Evolutionary conservation across 1,139 yeast genomes (phyloP).

Genomic region (Diutina mesorugosa): DNA sequence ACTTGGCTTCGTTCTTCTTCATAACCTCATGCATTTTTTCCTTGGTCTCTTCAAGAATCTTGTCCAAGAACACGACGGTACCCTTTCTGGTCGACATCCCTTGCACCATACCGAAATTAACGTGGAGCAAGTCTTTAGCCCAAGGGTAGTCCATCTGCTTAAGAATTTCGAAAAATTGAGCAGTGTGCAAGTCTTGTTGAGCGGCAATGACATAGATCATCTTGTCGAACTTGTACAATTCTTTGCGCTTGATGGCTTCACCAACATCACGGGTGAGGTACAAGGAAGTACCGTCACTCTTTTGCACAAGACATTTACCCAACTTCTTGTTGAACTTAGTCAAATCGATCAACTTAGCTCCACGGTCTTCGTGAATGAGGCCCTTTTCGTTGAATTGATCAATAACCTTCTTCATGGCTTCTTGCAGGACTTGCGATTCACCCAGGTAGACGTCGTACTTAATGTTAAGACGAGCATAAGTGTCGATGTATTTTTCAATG

Average conservation of each 20-base stretch:
- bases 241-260: constrained; percentile 86
- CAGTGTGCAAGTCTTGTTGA: constrained; percentile 91
- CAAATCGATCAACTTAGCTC: constrained; percentile 83
- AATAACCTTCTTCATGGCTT: constrained; percentile 56
- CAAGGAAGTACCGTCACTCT: constrained; percentile 90
- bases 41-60: constrained; percentile 86
- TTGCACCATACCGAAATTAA: constrained; percentile 94
- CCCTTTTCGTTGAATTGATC: constrained; percentile 52
- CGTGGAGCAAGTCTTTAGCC: constrained; percentile 70
- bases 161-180: constrained; percentile 89
- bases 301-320: constrained; percentile 89
- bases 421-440: constrained; percentile 84
- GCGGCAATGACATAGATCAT: constrained; percentile 92
- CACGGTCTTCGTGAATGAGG: constrained; percentile 75
- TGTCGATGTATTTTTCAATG: constrained; percentile 71
- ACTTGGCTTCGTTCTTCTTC: constrained; percentile 86
- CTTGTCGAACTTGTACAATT: constrained; percentile 78
- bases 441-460: constrained; percentile 84
- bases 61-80: constrained; percentile 93
- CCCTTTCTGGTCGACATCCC: constrained; percentile 99
- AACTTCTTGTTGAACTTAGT: constrained; percentile 80
- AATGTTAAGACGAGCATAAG: constrained; percentile 88
- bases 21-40: constrained; percentile 95
- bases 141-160: constrained; percentile 87
- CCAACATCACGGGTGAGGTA: constrained; percentile 96